These are phyloP conservation scores for Ogataea salicorniae DNA, from an alignment of 805 yeast species.

Conservation along the genomic window DNA sequence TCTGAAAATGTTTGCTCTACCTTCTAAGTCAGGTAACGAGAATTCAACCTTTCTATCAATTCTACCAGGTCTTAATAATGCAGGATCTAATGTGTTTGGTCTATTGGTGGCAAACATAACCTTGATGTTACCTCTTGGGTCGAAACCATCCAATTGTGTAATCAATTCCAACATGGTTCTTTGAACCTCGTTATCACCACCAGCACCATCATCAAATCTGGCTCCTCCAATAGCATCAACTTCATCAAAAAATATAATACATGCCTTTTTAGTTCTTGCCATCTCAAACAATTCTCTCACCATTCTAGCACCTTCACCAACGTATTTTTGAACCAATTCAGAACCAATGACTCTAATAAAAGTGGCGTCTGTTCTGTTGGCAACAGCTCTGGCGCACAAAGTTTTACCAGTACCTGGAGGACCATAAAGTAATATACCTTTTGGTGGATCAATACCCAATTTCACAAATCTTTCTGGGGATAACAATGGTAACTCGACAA, in stretches of 20 bases:
- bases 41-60: conserved; percentile 98
- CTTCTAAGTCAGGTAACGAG: conserved; percentile 93
- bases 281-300: conserved; percentile 97
- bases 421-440: conserved; percentile 92
- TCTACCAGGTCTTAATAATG: conserved; percentile 96
- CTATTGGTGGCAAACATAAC: conserved; percentile 99
- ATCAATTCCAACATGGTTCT: conserved; percentile 98
- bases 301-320: conserved; percentile 99
- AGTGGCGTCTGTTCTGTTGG: conserved; percentile 98
- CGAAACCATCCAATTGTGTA: conserved; percentile 97
- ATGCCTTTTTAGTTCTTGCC: conserved; percentile 98
- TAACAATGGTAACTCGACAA: conserved; percentile 86
- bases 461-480: conserved; percentile 97
- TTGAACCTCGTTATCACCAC: conserved; percentile 98
- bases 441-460: conserved; percentile 97
- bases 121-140: conserved; percentile 97
- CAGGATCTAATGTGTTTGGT: conserved; percentile 97
- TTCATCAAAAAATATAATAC: conserved; percentile 97
- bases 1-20: conserved; percentile 95
- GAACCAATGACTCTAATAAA: conserved; percentile 98
- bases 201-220: conserved; percentile 99
- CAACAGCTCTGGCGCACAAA: conserved; percentile 97
- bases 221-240: conserved; percentile 99
- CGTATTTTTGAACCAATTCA: conserved; percentile 95
- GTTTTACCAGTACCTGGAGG: conserved; percentile 99